Base-by-base conservation (phyloP, 2,329 filamentous ascomycete genomes). In the Dothideomycetes sp. region DNA sequence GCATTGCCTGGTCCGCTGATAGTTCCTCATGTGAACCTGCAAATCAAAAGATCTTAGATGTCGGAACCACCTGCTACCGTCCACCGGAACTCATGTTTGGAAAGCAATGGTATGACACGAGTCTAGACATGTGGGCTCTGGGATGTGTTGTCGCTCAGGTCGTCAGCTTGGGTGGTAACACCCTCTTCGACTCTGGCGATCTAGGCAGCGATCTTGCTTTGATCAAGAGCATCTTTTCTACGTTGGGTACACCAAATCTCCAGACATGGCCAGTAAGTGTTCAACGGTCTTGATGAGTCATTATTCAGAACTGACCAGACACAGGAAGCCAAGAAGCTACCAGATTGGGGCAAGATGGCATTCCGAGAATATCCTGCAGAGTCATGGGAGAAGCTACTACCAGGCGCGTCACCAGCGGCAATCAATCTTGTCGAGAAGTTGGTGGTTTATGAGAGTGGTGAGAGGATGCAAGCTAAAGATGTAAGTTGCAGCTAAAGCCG, bases 1-100 rank as follows among this genome's bases (percentile, higher is more conserved):
- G 91, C 36, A 48, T 45, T 12, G 46, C 46, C 13, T 48, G 45
- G 87, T 78, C 81, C 49, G 74, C 81, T 3, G 60, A 69, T 9
- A 19, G 22, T 13, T 49, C 61, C 5, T 62, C 64, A 3, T 72
- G 74, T 11, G 91, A 98, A 57, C 68, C 76, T 1, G 55, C 67
- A 7, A 58, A 76, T 40, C 54, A 69, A 41, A 96, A 96, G 62
- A 82, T 94, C 38, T 80, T 91, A 6, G 93, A 98, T 58, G 84
- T 98, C 18, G 91, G 91, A 24, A 96, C 89, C 1, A 89, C 88
- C 0, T 77, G 83, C 34, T 98, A 98, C 63, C 78, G 93, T 15
- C 76, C 89, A 0, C 91, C 91, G 0, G 93, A 98, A 56, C 74
- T 88, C 1, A 69, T 98, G 5, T 96, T 98, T 57, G 91, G 87